phyloP scores from a whole-genome alignment of 768 basidiomycete species.

The Gloeopeniophorella convolvens region DNA sequence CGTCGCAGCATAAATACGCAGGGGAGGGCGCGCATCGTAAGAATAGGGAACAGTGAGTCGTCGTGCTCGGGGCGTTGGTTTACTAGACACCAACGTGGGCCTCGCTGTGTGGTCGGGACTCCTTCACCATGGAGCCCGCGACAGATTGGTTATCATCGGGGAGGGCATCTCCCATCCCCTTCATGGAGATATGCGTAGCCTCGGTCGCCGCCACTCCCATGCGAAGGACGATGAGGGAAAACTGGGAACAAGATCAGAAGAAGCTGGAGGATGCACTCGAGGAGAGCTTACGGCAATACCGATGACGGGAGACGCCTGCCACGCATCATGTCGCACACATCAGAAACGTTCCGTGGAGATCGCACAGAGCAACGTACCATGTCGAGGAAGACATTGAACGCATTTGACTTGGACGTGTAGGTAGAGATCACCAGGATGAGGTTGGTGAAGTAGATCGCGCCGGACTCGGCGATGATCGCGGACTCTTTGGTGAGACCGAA shows the following conservation, averaged over 20 bases:
- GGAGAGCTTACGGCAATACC: conserved; percentile 12
- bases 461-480: conserved; percentile 15
- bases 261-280: neutral
- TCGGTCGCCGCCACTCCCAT: neutral
- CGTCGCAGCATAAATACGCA: conserved; percentile 11
- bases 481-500: conserved; percentile 11
- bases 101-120: neutral
- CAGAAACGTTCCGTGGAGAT: neutral
- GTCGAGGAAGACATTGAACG: conserved; percentile 19
- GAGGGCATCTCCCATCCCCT: conserved; percentile 3
- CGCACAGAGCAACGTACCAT: neutral
- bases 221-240: conserved; percentile 12
- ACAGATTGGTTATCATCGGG: conserved; percentile 9
- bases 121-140: conserved; percentile 11
- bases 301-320: conserved; percentile 13
- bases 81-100: conserved; percentile 2
- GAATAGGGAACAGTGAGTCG: too few relatives aligned
- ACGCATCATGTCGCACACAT: neutral
- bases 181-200: conserved; percentile 16
- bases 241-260: neutral
- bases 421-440: conserved; percentile 14
- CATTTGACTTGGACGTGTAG: conserved; percentile 5
- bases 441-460: conserved; percentile 12
- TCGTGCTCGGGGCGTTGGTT: too few relatives aligned
- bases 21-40: too few relatives aligned